phyloP scores from a whole-genome alignment of 177 flowering plant species.

The Telopea speciosissima region DNA sequence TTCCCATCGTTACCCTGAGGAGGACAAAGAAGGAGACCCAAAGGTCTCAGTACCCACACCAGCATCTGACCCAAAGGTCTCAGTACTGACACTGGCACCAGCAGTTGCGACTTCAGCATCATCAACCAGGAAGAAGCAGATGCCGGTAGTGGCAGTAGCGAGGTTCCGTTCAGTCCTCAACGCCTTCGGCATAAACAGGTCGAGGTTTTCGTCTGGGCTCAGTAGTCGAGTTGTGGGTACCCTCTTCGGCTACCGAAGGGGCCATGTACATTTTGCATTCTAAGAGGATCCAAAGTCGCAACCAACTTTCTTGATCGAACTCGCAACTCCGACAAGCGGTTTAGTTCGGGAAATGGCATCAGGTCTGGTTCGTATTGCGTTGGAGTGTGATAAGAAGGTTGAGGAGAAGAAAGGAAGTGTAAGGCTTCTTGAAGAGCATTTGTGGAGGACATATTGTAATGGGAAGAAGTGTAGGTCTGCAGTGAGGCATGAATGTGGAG shows the following conservation, averaged over 20 bases:
- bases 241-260: slow-evolving; percentile 67
- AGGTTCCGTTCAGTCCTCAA: slow-evolving; percentile 46
- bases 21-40: slow-evolving; percentile 16
- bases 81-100: background rate
- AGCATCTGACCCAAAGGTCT: too few species aligned
- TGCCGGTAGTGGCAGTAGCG: slow-evolving; percentile 24
- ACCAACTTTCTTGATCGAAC: slow-evolving; percentile 66
- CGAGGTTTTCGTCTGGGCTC: slow-evolving; percentile 18
- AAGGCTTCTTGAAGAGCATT: slow-evolving; percentile 54
- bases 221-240: slow-evolving; percentile 51
- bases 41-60: background rate
- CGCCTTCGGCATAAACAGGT: slow-evolving; percentile 24
- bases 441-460: slow-evolving; percentile 80
- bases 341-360: slow-evolving; percentile 83
- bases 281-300: slow-evolving; percentile 46
- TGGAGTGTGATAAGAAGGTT: slow-evolving; percentile 59
- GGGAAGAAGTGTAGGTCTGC: slow-evolving; percentile 81
- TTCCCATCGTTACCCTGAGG: slow-evolving; percentile 12
- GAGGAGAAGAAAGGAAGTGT: slow-evolving; percentile 31
- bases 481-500: slow-evolving; percentile 49
- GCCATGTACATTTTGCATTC: slow-evolving; percentile 69
- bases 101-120: background rate
- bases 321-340: slow-evolving; percentile 55
- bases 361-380: slow-evolving; percentile 69
- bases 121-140: slow-evolving; percentile 24